Evolutionary conservation across 139 green algal genomes (phyloP).

Genomic region (Zygnema circumcarinatum): DNA sequence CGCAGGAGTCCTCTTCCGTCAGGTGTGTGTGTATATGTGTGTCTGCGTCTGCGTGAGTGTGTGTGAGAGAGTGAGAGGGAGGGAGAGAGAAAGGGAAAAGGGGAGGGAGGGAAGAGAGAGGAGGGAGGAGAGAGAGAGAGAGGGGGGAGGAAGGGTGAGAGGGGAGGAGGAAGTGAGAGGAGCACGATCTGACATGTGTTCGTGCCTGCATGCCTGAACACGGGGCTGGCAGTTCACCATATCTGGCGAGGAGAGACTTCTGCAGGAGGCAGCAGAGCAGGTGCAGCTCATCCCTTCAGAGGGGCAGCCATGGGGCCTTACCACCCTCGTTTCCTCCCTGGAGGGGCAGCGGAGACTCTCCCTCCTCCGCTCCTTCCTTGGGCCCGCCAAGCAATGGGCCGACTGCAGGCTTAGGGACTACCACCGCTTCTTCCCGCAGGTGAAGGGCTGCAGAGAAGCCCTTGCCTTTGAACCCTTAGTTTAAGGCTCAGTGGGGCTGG

Average conservation of each 20-base stretch:
- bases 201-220: no score
- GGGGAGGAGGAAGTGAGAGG: no score
- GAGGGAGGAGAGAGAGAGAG: no score
- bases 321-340: neutral
- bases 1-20: conserved; percentile 19
- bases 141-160: no score
- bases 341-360: neutral
- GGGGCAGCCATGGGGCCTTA: neutral
- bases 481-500: no score
- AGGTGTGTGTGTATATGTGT: neutral
- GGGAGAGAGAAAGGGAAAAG: no score
- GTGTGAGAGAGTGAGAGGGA: no score
- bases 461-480: no score
- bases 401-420: conserved; percentile 6
- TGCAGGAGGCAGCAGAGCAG: neutral
- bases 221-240: no score
- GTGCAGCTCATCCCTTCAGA: neutral
- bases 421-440: conserved; percentile 23
- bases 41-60: no score
- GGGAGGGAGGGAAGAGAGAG: no score
- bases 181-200: no score
- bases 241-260: neutral
- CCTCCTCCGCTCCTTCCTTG: conserved; percentile 10
- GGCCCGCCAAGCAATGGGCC: conserved; percentile 20
- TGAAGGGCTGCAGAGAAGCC: neutral